phyloP scores from a whole-genome alignment of 2,329 filamentous ascomycete species.

The Dothistroma septosporum region DNA sequence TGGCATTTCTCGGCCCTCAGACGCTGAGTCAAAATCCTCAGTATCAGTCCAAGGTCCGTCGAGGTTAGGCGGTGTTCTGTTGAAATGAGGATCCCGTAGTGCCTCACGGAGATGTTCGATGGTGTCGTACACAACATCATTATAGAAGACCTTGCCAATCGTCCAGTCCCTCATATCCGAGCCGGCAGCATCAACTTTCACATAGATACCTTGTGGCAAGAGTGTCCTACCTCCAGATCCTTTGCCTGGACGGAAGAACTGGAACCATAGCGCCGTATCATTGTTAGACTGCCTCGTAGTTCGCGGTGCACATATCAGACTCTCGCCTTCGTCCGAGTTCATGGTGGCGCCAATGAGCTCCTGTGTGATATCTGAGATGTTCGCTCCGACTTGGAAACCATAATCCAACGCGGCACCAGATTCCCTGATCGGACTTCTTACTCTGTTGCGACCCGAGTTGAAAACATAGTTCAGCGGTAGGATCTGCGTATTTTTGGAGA shows the following conservation, averaged over 20 bases:
- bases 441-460: conserved; percentile 38
- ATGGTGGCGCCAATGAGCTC: conserved; percentile 44
- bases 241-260: conserved; percentile 42
- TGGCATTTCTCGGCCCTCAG: conserved; percentile 51
- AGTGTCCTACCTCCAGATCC: conserved; percentile 44
- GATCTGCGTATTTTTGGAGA: conserved; percentile 38
- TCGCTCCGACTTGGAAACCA: conserved; percentile 29
- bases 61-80: conserved; percentile 46
- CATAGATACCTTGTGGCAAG: conserved; percentile 46
- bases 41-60: conserved; percentile 49
- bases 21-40: conserved; percentile 40
- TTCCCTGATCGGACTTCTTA: conserved; percentile 29
- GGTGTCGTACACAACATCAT: conserved; percentile 50
- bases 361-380: conserved; percentile 42
- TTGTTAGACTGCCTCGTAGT: conserved; percentile 42
- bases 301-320: conserved; percentile 36
- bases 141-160: conserved; percentile 51
- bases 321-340: conserved; percentile 40
- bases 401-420: conserved; percentile 25
- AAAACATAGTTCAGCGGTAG: conserved; percentile 43
- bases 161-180: conserved; percentile 50
- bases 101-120: conserved; percentile 48
- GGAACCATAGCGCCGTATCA: conserved; percentile 47
- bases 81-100: conserved; percentile 42
- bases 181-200: conserved; percentile 47